A percentile compares a stretch with the other conserved stretches of the same genome.
phyloP scores from a whole-genome alignment of 2,329 filamentous ascomycete species.

The Monosporascus ibericus region DNA sequence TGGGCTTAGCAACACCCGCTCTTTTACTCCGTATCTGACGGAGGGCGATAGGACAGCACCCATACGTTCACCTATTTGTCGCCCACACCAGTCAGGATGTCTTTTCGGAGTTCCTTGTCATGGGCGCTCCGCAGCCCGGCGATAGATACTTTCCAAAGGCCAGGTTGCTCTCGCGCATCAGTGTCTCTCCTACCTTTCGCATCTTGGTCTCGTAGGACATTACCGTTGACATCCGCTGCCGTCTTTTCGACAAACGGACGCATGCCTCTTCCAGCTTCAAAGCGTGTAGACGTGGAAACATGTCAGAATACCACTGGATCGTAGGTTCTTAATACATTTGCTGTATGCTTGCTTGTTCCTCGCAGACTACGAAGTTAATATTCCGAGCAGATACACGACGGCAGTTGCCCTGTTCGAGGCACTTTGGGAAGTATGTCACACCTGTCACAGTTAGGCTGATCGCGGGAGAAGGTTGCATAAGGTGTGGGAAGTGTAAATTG shows the following conservation, averaged over 20 bases:
- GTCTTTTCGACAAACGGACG: constrained; percentile 1
- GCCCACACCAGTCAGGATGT: not conserved
- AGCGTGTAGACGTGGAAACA: not conserved
- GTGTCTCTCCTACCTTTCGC: not conserved
- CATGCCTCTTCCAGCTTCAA: not conserved
- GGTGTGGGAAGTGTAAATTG: too few species aligned
- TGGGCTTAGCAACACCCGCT: too few species aligned
- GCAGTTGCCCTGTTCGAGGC: constrained; percentile 70
- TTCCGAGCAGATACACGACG: constrained; percentile 45
- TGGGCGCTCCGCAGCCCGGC: not conserved
- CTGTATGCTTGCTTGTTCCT: not conserved
- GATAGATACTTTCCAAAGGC: constrained; percentile 1
- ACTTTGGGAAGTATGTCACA: constrained; percentile 52
- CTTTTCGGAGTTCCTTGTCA: not conserved
- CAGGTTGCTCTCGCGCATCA: not conserved
- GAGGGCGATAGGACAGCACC: too few species aligned
- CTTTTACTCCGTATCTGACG: too few species aligned
- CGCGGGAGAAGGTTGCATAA: too few species aligned
- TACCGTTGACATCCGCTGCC: not conserved
- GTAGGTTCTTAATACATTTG: not conserved
- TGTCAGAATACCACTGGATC: not conserved
- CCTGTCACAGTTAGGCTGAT: too few species aligned
- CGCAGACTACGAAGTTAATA: not conserved
- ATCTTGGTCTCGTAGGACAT: not conserved
- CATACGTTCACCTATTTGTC: too few species aligned